Evolutionary conservation across 257 asterid genomes (phyloP), one percentile per base, ranked within the genome.

Genomic region (Cynanchum wilfordii): DNA sequence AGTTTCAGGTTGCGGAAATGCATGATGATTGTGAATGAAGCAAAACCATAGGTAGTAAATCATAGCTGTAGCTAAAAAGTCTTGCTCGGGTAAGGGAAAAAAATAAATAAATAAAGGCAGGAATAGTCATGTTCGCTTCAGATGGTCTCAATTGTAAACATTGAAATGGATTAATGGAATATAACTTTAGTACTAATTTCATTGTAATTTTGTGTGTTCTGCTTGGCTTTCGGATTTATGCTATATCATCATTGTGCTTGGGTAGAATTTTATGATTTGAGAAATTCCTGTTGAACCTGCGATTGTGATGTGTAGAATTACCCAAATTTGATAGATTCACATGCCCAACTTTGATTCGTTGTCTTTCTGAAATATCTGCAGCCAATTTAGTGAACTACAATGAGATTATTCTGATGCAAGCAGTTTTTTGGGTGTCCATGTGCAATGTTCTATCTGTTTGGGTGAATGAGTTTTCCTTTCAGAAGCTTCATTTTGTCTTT

Each of bases 1-100:
- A 75, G 40, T 83, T 78, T 19, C 78, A 77, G 54, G 87, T 63
- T 10, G 47, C 79, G 68, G 88, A 78, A 64, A 85, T 79, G 54
- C 79, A 75, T 62, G 85, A 77, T 50, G 79, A 67, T 45, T 79
- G 80, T 69, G 82, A 78, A 40, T 80, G 56, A 79, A 55, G 79
- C 0, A 3, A 33, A 33, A 50, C 27, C 22, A 55, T 71, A 47
- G 55, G 17, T 49, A 42, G 27, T 69, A 29, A 42, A 24, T 11
- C 10, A 13, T 47, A 42, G 30, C 8, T 44, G 22, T 57, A 38
- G 54, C 47, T 30, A 19, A 6, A 6, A 42, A n/a, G 8, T 6
- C n/a, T 50, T 25, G 59, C 30, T n/a, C 47, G 11, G 20, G 17
- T 13, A 24, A 15, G 19, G 9, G 1, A 3, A 4, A 62, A 62